Evolutionary conservation across 192 early-diverging fungal genomes (phyloP).

Genomic region (Dimargaris cristalligena): DNA sequence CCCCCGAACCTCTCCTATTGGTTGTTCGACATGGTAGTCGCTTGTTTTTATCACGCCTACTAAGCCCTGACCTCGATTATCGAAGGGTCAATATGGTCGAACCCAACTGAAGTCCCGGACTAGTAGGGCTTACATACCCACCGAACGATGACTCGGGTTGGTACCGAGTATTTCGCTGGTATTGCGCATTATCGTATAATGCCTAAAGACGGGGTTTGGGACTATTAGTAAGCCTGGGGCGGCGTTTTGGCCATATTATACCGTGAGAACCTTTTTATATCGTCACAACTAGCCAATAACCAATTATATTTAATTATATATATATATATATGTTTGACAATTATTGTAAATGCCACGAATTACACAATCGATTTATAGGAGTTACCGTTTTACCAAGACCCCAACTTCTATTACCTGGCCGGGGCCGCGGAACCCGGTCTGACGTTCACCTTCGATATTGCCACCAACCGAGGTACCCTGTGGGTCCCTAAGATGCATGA

Average conservation of each 20-base stretch:
- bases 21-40: neutral
- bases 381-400: slow-evolving; percentile 70
- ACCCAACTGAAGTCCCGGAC: too few species aligned
- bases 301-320: too few species aligned
- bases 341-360: too few species aligned
- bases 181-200: slow-evolving; percentile 40
- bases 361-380: too few species aligned
- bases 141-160: neutral
- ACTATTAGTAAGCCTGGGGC: too few species aligned
- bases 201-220: too few species aligned
- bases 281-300: too few species aligned
- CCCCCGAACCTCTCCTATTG: neutral
- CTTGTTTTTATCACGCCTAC: neutral
- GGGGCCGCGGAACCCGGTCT: slow-evolving; percentile 60
- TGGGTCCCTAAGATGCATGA: slow-evolving; percentile 45
- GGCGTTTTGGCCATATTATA: too few species aligned
- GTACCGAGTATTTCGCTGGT: neutral
- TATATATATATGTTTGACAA: too few species aligned
- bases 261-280: too few species aligned
- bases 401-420: slow-evolving; percentile 75
- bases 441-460: slow-evolving; percentile 49
- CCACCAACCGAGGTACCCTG: slow-evolving; percentile 35
- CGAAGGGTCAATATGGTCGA: too few species aligned
- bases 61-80: neutral
- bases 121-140: neutral